Evolutionary conservation across 352 stramenopile species (phyloP), one percentile per base, ranked within the genome.

Genomic region (Globisporangium ultimum): DNA sequence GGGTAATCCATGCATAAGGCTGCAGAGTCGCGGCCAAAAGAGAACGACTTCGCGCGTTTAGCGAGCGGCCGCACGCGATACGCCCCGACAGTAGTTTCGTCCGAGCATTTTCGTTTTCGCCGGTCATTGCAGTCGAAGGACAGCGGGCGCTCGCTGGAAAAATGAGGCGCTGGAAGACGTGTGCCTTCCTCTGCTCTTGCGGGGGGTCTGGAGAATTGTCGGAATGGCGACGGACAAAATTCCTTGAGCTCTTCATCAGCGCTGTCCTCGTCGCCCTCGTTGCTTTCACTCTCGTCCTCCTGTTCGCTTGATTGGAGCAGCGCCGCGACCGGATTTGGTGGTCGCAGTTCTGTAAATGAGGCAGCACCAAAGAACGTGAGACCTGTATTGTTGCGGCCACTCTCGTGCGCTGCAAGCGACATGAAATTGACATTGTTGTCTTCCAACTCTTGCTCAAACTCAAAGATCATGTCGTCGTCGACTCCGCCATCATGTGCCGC

Each of bases 401-500:
- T 63, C 28, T 63, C 57, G 48, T 57, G 56, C 3, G 57, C 48
- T 38, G 48, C 57, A 9, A 63, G 48, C 38, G 57, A 63, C 55
- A n/a, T 55, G 55, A 62, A 62, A 3, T 46, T 46, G 38, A 20
- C 22, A 18, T 55, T 36, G 50, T 17, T n/a, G 46, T 22, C 47
- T 4, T 22, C 24, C 20, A 73, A 50, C 13, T 77, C 69, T 49
- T 68, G 61, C 38, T 89, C 81, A 46, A 91, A 89, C 42, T 76
- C 49, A 61, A 91, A 91, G 77, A 89, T 86, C 65, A 91, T 72
- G 42, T 91, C 79, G 24, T 89, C 73, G 18, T 88, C 73, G n/a
- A 84, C 74, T 20, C 62, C 55, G 9, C 70, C 57, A 18, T 74
- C 71, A 32, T 45, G 24, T 5, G 24, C 24, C 24, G 24, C 24